Evolutionary conservation across 805 yeast genomes (phyloP).

Genomic region (Zygosaccharomyces rouxii): DNA sequence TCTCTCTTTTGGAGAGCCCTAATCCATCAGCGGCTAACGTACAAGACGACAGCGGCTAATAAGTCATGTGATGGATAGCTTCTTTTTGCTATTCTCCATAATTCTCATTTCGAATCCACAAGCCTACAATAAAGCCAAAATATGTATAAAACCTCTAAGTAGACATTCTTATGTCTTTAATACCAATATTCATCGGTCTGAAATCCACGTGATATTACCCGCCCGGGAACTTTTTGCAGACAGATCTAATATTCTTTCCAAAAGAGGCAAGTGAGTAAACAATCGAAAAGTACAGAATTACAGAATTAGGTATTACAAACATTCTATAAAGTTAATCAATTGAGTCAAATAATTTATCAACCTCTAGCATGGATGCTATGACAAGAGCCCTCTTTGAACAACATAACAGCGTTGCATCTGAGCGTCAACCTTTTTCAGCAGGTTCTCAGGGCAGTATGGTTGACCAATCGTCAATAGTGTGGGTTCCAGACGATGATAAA

Average conservation of each 20-base stretch:
- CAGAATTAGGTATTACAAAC: not conserved
- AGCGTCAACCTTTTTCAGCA: slow-evolving; percentile 3
- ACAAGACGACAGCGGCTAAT: not conserved
- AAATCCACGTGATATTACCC: slow-evolving; percentile 2
- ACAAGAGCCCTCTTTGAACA: slow-evolving; percentile 7
- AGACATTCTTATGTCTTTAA: too few relatives aligned
- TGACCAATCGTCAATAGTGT: slow-evolving; percentile 19
- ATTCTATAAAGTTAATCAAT: slow-evolving; percentile 1
- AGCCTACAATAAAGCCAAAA: too few relatives aligned
- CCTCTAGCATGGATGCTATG: slow-evolving; percentile 2
- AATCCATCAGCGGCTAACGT: not conserved
- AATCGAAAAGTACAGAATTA: not conserved
- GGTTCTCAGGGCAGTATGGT: slow-evolving; percentile 11
- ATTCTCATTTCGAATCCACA: too few relatives aligned
- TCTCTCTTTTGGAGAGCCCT: not conserved
- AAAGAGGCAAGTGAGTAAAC: slow-evolving; percentile 10
- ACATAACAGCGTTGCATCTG: not conserved
- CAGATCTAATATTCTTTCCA: slow-evolving; percentile 9
- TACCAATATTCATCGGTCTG: too few relatives aligned
- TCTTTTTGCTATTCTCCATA: too few relatives aligned
- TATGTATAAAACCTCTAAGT: too few relatives aligned
- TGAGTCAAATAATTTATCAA: not conserved
- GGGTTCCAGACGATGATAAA: slow-evolving; percentile 32
- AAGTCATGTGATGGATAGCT: not conserved
- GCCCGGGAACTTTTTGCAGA: not conserved